These are phyloP conservation scores for Komagataella mondaviorum DNA, from an alignment of 805 yeast genomes.

Conservation along the genomic window DNA sequence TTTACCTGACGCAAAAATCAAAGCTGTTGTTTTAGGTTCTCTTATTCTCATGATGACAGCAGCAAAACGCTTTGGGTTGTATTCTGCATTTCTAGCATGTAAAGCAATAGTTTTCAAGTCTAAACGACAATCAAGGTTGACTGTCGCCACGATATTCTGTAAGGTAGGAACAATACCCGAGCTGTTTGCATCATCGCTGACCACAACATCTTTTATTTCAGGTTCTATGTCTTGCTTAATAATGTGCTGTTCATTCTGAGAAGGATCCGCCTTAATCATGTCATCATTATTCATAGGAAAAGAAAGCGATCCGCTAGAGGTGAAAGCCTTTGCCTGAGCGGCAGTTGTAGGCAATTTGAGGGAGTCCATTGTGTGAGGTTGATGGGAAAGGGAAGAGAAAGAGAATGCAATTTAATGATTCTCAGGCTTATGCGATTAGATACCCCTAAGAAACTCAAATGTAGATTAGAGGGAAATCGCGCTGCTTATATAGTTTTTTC, in stretches of 20 bases:
- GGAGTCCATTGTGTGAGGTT: conserved; percentile 40
- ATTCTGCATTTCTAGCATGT: conserved; percentile 98
- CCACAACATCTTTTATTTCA: conserved; percentile 13
- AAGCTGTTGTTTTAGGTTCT: conserved; percentile 96
- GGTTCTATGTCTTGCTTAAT: conserved; percentile 8
- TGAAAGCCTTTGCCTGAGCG: conserved; percentile 61
- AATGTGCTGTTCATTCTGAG: conserved; percentile 7
- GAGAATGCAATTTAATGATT: background rate
- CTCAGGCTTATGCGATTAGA: background rate
- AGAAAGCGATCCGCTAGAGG: conserved; percentile 50
- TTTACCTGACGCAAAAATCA: conserved; percentile 96
- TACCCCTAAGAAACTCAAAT: background rate
- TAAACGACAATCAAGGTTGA: conserved; percentile 87
- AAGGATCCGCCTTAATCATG: conserved; percentile 5
- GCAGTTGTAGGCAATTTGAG: conserved; percentile 67
- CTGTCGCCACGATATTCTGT: conserved; percentile 96
- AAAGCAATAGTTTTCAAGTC: conserved; percentile 95
- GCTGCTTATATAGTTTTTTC: background rate
- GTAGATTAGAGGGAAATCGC: background rate
- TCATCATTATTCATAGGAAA: conserved; percentile 36
- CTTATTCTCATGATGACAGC: conserved; percentile 99
- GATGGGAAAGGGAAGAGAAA: background rate
- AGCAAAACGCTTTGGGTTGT: conserved; percentile 97
- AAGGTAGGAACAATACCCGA: conserved; percentile 94
- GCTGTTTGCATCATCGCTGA: conserved; percentile 58